A percentile compares a stretch with the other conserved stretches of the same genome.
These are phyloP conservation scores for Pestalotiopsis sp. DNA, from an alignment of 2,329 filamentous ascomycete genomes.

Conservation along the genomic window DNA sequence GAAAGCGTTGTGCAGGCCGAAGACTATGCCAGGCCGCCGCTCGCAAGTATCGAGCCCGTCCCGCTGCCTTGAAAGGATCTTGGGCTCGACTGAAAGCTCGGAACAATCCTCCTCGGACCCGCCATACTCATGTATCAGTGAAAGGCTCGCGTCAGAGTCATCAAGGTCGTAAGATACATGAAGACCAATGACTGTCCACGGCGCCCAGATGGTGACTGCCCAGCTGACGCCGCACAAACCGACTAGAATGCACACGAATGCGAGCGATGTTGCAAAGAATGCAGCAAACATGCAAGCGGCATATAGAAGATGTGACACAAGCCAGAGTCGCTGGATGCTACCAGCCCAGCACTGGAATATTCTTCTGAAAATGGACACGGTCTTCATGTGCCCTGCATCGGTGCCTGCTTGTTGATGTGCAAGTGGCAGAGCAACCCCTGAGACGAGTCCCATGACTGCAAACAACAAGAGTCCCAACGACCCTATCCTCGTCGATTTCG, in stretches of 20 bases:
- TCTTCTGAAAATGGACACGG: not conserved
- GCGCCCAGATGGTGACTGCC: constrained; percentile 9
- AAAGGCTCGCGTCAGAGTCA: too few relatives aligned
- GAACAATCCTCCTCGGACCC: not conserved
- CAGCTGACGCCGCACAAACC: constrained; percentile 10
- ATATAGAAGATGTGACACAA: not conserved
- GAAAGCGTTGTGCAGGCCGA: not conserved
- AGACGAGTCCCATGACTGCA: not conserved
- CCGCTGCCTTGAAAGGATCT: not conserved
- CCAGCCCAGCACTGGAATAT: not conserved
- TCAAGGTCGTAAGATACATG: not conserved
- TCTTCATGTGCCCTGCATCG: not conserved
- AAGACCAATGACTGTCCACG: not conserved
- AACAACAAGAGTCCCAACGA: not conserved
- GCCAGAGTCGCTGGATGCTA: not conserved
- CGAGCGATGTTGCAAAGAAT: not conserved
- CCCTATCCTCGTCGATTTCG: not conserved
- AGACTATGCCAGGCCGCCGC: not conserved
- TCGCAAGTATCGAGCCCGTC: not conserved
- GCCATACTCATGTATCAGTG: not conserved
- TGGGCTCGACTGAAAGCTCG: not conserved
- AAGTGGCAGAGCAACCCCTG: not conserved
- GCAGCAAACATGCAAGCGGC: not conserved
- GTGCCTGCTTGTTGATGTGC: not conserved
- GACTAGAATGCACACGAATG: not conserved